A percentile compares a stretch with the other conserved stretches of the same genome.
These are phyloP conservation scores for Chlorella sp. DNA, from an alignment of 139 green algal genomes.

Conservation along the genomic window DNA sequence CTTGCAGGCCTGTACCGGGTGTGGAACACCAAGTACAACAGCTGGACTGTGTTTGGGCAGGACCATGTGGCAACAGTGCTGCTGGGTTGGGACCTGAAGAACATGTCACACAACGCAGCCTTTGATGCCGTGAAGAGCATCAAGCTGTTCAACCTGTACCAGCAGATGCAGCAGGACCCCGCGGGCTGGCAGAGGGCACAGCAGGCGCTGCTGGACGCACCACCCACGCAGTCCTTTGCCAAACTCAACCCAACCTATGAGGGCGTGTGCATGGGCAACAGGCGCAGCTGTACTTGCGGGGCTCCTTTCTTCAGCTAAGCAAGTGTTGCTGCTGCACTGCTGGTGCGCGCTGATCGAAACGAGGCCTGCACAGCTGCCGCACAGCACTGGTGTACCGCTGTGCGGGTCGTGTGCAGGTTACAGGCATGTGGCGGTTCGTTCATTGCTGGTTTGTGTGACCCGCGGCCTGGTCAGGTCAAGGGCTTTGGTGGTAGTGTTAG, in stretches of 20 bases:
- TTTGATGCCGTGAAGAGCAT: conserved; percentile 84
- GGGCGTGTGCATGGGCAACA: conserved; percentile 90
- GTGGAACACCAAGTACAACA: conserved; percentile 79
- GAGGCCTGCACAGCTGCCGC: too few species aligned
- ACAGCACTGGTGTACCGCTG: too few species aligned
- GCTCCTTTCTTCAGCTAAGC: conserved; percentile 70
- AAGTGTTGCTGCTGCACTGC: too few species aligned
- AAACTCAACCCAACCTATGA: conserved; percentile 70
- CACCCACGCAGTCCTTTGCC: conserved; percentile 64
- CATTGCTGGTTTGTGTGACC: too few species aligned
- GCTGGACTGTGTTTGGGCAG: conserved; percentile 38
- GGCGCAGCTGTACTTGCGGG: conserved; percentile 74
- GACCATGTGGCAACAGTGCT: conserved; percentile 74
- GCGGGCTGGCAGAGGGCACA: conserved; percentile 47
- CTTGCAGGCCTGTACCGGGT: conserved; percentile 68
- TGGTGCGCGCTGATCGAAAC: too few species aligned
- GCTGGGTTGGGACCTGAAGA: conserved; percentile 49
- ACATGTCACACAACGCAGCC: conserved; percentile 55
- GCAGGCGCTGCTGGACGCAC: conserved; percentile 47
- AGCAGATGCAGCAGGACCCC: conserved; percentile 36
- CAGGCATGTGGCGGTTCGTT: too few species aligned
- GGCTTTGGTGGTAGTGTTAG: too few species aligned
- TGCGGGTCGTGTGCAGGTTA: too few species aligned
- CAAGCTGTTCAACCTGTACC: conserved; percentile 75
- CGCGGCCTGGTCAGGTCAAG: too few species aligned